These are phyloP conservation scores for Hondaea fermentalgiana DNA, from an alignment of 108 stramenopile species.

Conservation along the genomic window DNA sequence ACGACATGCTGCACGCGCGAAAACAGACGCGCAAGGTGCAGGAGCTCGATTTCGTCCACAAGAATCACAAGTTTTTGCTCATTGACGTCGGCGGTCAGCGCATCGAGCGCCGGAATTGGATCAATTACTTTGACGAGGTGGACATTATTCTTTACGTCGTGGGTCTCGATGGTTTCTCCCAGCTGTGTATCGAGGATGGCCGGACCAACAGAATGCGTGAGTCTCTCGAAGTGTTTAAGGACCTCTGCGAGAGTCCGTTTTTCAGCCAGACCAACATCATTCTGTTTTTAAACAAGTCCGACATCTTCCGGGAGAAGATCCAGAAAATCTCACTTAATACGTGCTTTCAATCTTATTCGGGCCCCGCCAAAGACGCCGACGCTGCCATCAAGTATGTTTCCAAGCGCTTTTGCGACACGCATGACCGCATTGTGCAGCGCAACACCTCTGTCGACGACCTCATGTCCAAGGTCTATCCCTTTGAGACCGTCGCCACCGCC, in stretches of 20 bases:
- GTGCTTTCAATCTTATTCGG: not conserved
- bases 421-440: not conserved
- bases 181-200: constrained; percentile 39
- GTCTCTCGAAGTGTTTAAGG: constrained; percentile 45
- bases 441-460: not conserved
- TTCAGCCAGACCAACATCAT: constrained; percentile 51
- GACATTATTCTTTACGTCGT: constrained; percentile 52
- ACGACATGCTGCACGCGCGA: constrained; percentile 50
- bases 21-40: constrained; percentile 51
- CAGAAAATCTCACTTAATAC: not conserved
- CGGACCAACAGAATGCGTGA: constrained; percentile 40
- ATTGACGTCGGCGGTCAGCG: constrained; percentile 56
- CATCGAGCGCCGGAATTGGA: constrained; percentile 59
- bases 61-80: constrained; percentile 48
- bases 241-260: constrained; percentile 48
- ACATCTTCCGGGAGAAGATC: constrained; percentile 46
- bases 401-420: not conserved
- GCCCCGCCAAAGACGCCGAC: not conserved
- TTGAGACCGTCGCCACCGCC: constrained; percentile 55
- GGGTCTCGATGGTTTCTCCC: constrained; percentile 50
- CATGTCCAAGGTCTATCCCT: constrained; percentile 42
- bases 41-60: constrained; percentile 35
- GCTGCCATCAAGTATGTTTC: not conserved
- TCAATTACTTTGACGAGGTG: constrained; percentile 54
- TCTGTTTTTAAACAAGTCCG: constrained; percentile 50